Evolutionary conservation across 352 stramenopile species (phyloP), one percentile per base, ranked within the genome.

Genomic region (Globisporangium barbulae): DNA sequence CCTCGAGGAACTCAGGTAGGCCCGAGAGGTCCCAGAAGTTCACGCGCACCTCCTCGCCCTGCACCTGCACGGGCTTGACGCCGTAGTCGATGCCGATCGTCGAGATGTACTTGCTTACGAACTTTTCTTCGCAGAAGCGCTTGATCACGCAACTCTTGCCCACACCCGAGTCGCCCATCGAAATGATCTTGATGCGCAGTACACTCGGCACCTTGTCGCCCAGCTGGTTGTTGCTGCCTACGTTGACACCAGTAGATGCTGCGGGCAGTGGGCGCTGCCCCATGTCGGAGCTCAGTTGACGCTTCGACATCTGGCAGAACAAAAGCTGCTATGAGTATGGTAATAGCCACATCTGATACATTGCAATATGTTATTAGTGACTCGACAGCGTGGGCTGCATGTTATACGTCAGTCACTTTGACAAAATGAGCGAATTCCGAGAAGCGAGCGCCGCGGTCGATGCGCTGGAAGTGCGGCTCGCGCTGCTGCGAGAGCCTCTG

Each of bases 71-170:
- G 15, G 89, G 74, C 62, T 98, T 98, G 44, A 98, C 93, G 50
- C 95, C 94, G 65, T 98, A 98, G 70, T 99, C 94, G 61, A 98
- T 94, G 49, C 94, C 96, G 64, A 98, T 98, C 5, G 96, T 99
- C 41, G 88, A 90, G 55, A 98, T 98, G 72, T 98, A 98, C 79
- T 98, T 98, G 62, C 72, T 87, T 28, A 98, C 89, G 70, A 98
- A 98, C 70, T 96, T 93, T 55, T 93, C 85, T 70, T 98, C 96
- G 72, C 96, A 98, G 73, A 97, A 98, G 6, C 94, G 87, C 67
- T 98, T 98, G 65, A 98, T 97, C 25, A 97, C 72, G 70, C 96
- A 98, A 68, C 80, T 97, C 72, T 98, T 98, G 41, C 96, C 96
- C 1, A 94, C 81, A 28, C 81, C 85, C 25, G 81, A 85, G 45